Conservation (phyloP, 2,329 filamentous ascomycete species). For the Sporothrix luriei region DNA sequence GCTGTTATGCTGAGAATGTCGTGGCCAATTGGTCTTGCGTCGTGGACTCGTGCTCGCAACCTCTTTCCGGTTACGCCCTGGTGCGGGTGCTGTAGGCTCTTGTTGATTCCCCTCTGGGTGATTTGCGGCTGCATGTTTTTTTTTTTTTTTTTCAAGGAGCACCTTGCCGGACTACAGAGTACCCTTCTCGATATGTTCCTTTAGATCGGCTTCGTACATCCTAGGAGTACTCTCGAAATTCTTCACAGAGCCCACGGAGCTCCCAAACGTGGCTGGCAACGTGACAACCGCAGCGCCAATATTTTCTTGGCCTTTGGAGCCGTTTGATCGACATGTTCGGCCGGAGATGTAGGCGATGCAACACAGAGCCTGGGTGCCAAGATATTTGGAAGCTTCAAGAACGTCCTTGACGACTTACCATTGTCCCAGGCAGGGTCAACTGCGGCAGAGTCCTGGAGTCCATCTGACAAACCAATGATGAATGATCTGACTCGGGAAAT, state of each 20-base stretch:
- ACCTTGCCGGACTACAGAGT: neutral
- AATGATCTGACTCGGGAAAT: neutral
- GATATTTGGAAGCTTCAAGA: constrained; percentile 15
- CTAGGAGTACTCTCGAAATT: neutral
- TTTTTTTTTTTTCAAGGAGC: constrained; percentile 3
- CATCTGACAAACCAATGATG: neutral
- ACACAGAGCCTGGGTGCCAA: constrained; percentile 21
- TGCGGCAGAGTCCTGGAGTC: neutral
- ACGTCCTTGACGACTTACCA: constrained; percentile 7
- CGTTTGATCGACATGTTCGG: constrained; percentile 12
- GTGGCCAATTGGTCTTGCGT: neutral
- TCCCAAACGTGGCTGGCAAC: neutral
- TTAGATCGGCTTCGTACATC: neutral
- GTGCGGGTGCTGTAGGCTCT: neutral
- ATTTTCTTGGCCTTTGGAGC: neutral
- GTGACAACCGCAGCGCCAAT: neutral
- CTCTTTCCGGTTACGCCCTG: neutral
- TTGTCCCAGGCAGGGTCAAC: neutral
- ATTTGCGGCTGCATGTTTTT: constrained; percentile 2
- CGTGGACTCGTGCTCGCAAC: neutral
- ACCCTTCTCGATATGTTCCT: constrained; percentile 9
- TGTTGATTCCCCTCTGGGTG: neutral
- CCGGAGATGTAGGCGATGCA: constrained; percentile 13
- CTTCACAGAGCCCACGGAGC: neutral
- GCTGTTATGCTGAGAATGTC: neutral